Base-by-base conservation (phyloP, 306 rosid genomes). In the Albizia julibrissin region DNA sequence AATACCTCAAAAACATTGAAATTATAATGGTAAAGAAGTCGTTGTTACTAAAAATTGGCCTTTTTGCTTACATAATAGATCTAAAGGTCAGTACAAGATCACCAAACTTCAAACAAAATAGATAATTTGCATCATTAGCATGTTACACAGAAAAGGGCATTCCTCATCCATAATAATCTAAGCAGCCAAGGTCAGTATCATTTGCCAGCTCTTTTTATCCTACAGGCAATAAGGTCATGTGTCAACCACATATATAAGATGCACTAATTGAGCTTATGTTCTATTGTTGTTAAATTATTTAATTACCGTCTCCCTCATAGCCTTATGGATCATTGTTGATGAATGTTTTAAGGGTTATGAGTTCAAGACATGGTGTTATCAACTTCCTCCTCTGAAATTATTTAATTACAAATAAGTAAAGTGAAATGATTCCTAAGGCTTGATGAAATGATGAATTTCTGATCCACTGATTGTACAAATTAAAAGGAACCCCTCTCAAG, bases 1-100 rank as follows among this genome's bases (percentile, higher is more conserved):
- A 52, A 34, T 54, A 68, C 79, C 40, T 56, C 68, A 50, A 78
- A 4, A 42, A 74, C 22, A 70, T 81, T 78, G 81, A 80, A 83
- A 12, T 80, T 46, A 80, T 73, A 66, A 33, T 18, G 22, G 43
- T 66, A 75, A 71, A 43, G 65, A 75, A 9, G 21, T 44, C 75
- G 11, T 37, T 42, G 9, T 70, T 43, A 65, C 52, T 33, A 72
- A 58, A 37, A 71, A 54, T 59, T 56, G 33, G 78, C 42, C 39
- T 65, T 80, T 80, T 76, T 37, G 14, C 54, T 65, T 71, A 58
- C 9, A 65, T 71, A 40, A 42, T 10, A 46, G 43, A 79, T 58
- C 75, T 79, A 15, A 69, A 69, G 69, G 62, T 22, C 26, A 65
- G 7, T 40, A 58, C 3, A 37, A 75, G 29, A 78, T 50, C 26